Conservation (phyloP, 352 stramenopile species). For the Globisporangium viniferum region DNA sequence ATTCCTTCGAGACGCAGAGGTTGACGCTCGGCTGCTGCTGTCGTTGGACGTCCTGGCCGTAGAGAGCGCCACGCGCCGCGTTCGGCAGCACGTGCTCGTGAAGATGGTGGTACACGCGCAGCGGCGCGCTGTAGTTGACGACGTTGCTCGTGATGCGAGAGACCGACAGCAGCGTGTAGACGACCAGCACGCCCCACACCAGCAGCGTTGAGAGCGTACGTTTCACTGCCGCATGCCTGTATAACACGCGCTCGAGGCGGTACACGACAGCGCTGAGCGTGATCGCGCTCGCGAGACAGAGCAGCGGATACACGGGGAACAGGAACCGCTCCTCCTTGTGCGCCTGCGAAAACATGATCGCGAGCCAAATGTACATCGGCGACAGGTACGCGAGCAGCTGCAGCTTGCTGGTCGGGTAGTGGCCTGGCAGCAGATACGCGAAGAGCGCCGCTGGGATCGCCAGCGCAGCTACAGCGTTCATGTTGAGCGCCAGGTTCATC, state of each 20-base stretch:
- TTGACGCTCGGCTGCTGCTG: slow-evolving; percentile 22
- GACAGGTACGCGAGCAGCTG: slow-evolving; percentile 46
- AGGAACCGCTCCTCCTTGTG: slow-evolving; percentile 99
- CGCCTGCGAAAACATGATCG: slow-evolving; percentile 90
- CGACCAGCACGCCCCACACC: slow-evolving; percentile 37
- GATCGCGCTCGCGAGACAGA: slow-evolving; percentile 80
- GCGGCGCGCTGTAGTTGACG: slow-evolving; percentile 67
- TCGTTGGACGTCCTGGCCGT: neutral
- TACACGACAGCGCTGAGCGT: slow-evolving; percentile 56
- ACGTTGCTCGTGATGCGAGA: slow-evolving; percentile 64
- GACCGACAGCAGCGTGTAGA: slow-evolving; percentile 53
- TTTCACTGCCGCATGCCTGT: slow-evolving; percentile 20
- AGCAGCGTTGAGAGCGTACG: slow-evolving; percentile 28
- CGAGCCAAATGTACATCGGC: slow-evolving; percentile 89
- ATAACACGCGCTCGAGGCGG: slow-evolving; percentile 29
- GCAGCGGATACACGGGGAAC: slow-evolving; percentile 93
- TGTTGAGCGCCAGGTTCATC: slow-evolving; percentile 95
- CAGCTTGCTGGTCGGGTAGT: slow-evolving; percentile 28
- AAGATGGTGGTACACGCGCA: slow-evolving; percentile 71
- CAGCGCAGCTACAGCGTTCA: slow-evolving; percentile 87
- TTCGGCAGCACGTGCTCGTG: slow-evolving; percentile 57
- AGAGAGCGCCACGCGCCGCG: slow-evolving; percentile 21
- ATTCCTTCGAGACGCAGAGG: slow-evolving; percentile 97
- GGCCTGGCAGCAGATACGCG: slow-evolving; percentile 31
- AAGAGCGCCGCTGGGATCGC: slow-evolving; percentile 45